Evolutionary conservation across 768 basidiomycete species (phyloP).

Genomic region (Boletus insuetus): DNA sequence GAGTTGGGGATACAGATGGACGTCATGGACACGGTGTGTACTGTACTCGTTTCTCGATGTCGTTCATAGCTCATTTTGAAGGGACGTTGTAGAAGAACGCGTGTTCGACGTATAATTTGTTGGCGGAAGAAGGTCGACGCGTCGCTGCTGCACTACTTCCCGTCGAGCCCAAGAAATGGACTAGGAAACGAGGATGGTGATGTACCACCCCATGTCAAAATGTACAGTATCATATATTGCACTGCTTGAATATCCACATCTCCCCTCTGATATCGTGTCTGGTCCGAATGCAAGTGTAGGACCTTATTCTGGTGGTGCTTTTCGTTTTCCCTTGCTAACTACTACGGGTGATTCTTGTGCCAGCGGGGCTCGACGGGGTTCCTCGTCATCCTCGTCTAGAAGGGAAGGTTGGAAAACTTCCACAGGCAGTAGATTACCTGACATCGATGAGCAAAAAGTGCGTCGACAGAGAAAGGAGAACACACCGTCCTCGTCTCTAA

Average conservation of each 20-base stretch:
- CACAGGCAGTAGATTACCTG: conserved; percentile 61
- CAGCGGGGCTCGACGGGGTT: conserved; percentile 28
- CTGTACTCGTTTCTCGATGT: background rate
- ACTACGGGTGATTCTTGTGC: conserved; percentile 25
- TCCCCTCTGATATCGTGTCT: background rate
- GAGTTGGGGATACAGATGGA: conserved; percentile 84
- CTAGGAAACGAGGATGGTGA: conserved; percentile 21
- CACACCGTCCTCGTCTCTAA: conserved; percentile 58
- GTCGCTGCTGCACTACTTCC: conserved; percentile 92
- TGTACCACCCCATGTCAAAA: background rate
- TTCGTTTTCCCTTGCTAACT: conserved; percentile 60
- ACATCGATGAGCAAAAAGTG: background rate
- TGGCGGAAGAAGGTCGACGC: conserved; percentile 89
- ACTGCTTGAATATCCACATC: background rate
- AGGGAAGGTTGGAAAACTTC: conserved; percentile 55
- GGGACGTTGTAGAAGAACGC: conserved; percentile 67
- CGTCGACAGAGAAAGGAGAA: background rate
- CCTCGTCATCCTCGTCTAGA: conserved; percentile 61
- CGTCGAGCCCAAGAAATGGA: conserved; percentile 52
- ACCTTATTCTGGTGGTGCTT: conserved; percentile 39
- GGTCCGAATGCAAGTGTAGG: background rate
- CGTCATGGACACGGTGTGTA: conserved; percentile 75
- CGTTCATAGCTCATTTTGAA: background rate
- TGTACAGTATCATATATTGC: conserved; percentile 16
- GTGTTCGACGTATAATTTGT: conserved; percentile 91